Percentiles rank a stretch among this genome's conserved stretches.
Conservation (phyloP, 441 rosid species). For the Dalechampia spathulata region DNA sequence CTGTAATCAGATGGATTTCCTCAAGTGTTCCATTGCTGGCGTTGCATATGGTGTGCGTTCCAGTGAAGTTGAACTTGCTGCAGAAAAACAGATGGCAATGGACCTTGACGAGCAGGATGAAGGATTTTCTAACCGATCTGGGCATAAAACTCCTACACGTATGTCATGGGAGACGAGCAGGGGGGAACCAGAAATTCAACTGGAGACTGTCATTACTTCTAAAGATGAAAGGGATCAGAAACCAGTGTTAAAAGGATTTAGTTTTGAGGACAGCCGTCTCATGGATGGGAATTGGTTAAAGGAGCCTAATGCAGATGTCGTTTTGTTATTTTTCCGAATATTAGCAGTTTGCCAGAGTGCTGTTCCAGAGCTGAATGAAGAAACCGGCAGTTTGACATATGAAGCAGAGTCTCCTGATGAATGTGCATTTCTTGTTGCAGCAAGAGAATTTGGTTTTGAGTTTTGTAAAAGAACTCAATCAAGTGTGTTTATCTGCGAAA, state of each 20-base stretch:
- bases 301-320: slow-evolving; percentile 50
- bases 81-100: slow-evolving; percentile 74
- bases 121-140: slow-evolving; percentile 27
- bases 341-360: slow-evolving; percentile 91
- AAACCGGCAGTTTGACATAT: slow-evolving; percentile 57
- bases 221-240: slow-evolving; percentile 38
- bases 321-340: slow-evolving; percentile 61
- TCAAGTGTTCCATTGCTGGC: slow-evolving; percentile 95
- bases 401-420: slow-evolving; percentile 99
- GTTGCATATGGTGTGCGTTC: slow-evolving; percentile 64
- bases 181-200: slow-evolving; percentile 53
- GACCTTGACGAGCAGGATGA: slow-evolving; percentile 59
- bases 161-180: slow-evolving; percentile 36
- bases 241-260: slow-evolving; percentile 63
- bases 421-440: slow-evolving; percentile 87
- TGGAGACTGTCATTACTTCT: slow-evolving; percentile 52
- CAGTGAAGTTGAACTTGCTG: slow-evolving; percentile 92
- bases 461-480: slow-evolving; percentile 85
- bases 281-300: slow-evolving; percentile 79
- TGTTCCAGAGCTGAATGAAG: slow-evolving; percentile 81
- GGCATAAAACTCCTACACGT: slow-evolving; percentile 17
- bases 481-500: slow-evolving; percentile 66
- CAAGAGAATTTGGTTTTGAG: slow-evolving; percentile 93
- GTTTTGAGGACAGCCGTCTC: slow-evolving; percentile 78
- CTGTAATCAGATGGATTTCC: slow-evolving; percentile 98